Conservation (phyloP, 2,329 filamentous ascomycete species). For the Colletotrichum lindemuthianum region DNA sequence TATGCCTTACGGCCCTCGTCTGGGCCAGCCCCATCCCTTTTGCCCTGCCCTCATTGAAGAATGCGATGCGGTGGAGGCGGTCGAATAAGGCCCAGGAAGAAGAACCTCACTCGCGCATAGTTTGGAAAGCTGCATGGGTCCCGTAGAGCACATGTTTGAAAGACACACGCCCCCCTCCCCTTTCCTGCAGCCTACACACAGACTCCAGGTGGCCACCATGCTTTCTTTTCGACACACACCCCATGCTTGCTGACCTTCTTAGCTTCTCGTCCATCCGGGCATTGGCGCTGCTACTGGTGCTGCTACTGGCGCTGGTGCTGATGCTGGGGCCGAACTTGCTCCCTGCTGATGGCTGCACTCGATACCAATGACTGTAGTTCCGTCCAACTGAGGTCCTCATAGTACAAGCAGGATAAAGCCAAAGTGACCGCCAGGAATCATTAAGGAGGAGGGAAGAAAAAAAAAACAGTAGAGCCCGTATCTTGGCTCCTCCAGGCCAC, state of each 20-base stretch:
- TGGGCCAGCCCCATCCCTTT: slow-evolving; percentile 27
- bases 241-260: slow-evolving; percentile 20
- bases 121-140: slow-evolving; percentile 36
- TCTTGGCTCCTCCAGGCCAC: no score
- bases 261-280: slow-evolving; percentile 19
- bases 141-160: slow-evolving; percentile 33
- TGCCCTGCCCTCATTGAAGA: slow-evolving; percentile 36
- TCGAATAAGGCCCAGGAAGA: slow-evolving; percentile 35
- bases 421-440: not conserved
- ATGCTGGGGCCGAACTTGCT: slow-evolving; percentile 11
- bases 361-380: slow-evolving; percentile 24
- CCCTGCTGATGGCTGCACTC: slow-evolving; percentile 11
- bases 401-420: no score
- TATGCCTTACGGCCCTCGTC: not conserved
- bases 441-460: slow-evolving; percentile 18
- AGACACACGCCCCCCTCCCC: slow-evolving; percentile 31
- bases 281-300: slow-evolving; percentile 25
- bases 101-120: slow-evolving; percentile 31
- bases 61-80: slow-evolving; percentile 35
- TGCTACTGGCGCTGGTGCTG: slow-evolving; percentile 27
- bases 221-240: slow-evolving; percentile 32
- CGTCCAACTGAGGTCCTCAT: slow-evolving; percentile 22
- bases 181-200: slow-evolving; percentile 25
- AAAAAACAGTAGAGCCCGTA: slow-evolving; percentile 15
- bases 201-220: slow-evolving; percentile 34